Evolutionary conservation across 23 red algal species (phyloP).

Genomic region (Gracilaria domingensis): DNA sequence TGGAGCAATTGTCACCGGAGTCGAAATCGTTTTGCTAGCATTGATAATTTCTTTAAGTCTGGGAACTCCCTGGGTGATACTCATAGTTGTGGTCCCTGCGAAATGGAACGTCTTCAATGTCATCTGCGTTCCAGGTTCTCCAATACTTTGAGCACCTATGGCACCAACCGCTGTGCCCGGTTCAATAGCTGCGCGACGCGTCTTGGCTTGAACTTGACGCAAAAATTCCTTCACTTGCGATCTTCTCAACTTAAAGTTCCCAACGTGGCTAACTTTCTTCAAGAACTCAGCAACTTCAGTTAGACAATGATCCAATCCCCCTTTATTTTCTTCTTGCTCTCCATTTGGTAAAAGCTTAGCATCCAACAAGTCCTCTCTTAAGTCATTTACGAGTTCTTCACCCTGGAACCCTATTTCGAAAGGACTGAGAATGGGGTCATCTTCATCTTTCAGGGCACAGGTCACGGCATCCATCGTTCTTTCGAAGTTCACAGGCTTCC

Average conservation of each 20-base stretch:
- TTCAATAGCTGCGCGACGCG: conserved; percentile 69
- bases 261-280: conserved; percentile 34
- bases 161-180: conserved; percentile 98
- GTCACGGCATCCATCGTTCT: conserved; percentile 48
- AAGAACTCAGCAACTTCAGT: conserved; percentile 20
- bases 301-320: conserved; percentile 39
- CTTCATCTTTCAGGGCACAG: conserved; percentile 33
- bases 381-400: conserved; percentile 49
- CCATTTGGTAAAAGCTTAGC: conserved; percentile 64
- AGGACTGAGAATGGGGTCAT: conserved; percentile 30
- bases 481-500: conserved; percentile 64
- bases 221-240: conserved; percentile 75
- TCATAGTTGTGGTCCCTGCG: conserved; percentile 98
- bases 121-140: conserved; percentile 99
- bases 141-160: conserved; percentile 91
- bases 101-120: conserved; percentile 99
- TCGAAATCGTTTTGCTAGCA: conserved; percentile 87
- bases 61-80: conserved; percentile 98
- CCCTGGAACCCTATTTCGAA: conserved; percentile 34
- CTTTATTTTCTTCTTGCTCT: conserved; percentile 57
- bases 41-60: conserved; percentile 99
- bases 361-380: conserved; percentile 42
- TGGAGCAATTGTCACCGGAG: conserved; percentile 84
- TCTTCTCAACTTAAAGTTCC: conserved; percentile 58
- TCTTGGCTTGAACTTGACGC: conserved; percentile 60